These are phyloP conservation scores for Linanthus parryae DNA, from an alignment of 148 eudicot species.

Conservation along the genomic window DNA sequence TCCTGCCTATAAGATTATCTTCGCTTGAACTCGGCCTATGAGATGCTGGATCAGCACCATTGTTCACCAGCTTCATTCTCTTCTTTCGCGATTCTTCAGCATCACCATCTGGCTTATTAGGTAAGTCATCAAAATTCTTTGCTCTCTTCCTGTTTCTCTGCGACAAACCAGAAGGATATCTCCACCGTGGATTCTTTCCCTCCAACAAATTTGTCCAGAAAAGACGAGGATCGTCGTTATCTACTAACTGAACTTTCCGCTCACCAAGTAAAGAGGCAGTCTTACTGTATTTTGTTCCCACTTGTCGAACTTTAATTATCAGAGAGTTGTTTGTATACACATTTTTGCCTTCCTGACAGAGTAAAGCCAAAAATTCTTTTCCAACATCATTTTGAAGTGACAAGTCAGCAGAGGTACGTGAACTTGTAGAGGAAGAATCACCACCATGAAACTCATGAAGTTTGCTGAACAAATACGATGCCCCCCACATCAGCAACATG, in stretches of 20 bases:
- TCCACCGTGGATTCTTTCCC: slow-evolving; percentile 67
- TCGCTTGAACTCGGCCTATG: background rate
- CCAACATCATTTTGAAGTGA: slow-evolving; percentile 26
- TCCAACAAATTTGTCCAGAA: slow-evolving; percentile 70
- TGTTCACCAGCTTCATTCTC: slow-evolving; percentile 7
- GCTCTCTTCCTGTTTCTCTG: slow-evolving; percentile 76
- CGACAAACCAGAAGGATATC: slow-evolving; percentile 32
- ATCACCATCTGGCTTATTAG: slow-evolving; percentile 13
- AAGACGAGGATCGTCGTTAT: slow-evolving; percentile 41
- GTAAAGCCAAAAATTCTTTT: slow-evolving; percentile 38
- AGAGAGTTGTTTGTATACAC: slow-evolving; percentile 17
- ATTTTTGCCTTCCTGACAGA: slow-evolving; percentile 21
- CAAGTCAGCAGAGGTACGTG: slow-evolving; percentile 21
- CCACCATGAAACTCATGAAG: slow-evolving; percentile 50
- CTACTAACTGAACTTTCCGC: slow-evolving; percentile 26
- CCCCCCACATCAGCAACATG: slow-evolving; percentile 72
- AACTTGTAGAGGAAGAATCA: slow-evolving; percentile 9
- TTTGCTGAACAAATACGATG: slow-evolving; percentile 36
- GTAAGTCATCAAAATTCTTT: slow-evolving; percentile 28
- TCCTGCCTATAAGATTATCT: slow-evolving; percentile 7
- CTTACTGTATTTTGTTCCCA: slow-evolving; percentile 40
- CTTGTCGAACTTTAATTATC: slow-evolving; percentile 39
- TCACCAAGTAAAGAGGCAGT: slow-evolving; percentile 51
- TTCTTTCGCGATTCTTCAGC: slow-evolving; percentile 13
- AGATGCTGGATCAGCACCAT: slow-evolving; percentile 10